A percentile compares a stretch with the other conserved stretches of the same genome.
phyloP scores from a whole-genome alignment of 2,329 filamentous ascomycete genomes.

The Fusarium ramigenum region DNA sequence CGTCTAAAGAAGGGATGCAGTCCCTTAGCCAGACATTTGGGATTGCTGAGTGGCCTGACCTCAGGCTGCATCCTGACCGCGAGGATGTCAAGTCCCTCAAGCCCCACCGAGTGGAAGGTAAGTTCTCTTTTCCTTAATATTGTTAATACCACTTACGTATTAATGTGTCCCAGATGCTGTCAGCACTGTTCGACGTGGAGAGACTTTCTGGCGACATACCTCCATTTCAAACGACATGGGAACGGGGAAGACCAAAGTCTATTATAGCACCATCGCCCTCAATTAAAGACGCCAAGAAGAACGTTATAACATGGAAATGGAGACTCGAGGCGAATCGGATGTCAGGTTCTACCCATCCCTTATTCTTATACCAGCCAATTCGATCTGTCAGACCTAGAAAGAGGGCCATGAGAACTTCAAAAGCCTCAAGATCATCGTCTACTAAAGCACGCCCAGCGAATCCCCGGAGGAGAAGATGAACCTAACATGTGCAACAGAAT shows the following conservation, averaged over 20 bases:
- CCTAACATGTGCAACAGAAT: not conserved
- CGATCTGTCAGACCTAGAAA: not conserved
- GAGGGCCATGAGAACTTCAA: not conserved
- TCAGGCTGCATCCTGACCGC: not conserved
- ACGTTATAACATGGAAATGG: not conserved
- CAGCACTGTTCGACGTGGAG: not conserved
- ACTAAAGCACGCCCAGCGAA: not conserved
- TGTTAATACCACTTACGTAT: not conserved
- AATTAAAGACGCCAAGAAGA: not conserved
- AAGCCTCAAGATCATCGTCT: not conserved
- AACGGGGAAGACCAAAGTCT: accelerated
- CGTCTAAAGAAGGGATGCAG: not conserved
- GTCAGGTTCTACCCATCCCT: not conserved
- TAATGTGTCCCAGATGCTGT: not conserved
- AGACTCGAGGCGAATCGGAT: accelerated
- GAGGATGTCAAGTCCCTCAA: not conserved
- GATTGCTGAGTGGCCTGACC: accelerated
- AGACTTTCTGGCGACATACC: not conserved
- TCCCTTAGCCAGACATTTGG: accelerated
- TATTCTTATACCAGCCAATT: not conserved
- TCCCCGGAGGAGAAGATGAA: not conserved
- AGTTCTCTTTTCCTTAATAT: not conserved
- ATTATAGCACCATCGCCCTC: not conserved
- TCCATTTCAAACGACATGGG: not conserved
- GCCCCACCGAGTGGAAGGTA: not conserved